Conservation (phyloP, 345 rosid genomes). For the Ricinus communis region DNA sequence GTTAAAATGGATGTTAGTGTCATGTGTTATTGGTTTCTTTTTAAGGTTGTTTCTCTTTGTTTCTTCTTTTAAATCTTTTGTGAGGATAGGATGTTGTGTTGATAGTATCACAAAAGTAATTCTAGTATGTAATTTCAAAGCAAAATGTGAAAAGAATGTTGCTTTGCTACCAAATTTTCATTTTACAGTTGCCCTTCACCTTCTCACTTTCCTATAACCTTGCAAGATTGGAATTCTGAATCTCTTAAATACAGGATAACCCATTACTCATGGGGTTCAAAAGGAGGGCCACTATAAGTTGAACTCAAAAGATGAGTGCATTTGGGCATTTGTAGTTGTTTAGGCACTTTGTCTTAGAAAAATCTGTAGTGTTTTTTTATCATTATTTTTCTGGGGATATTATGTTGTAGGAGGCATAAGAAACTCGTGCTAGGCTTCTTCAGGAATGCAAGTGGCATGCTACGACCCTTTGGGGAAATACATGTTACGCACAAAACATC, state of each 20-base stretch:
- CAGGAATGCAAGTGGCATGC: slow-evolving; percentile 41
- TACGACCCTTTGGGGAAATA: slow-evolving; percentile 43
- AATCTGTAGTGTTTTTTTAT: background rate
- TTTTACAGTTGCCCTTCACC: background rate
- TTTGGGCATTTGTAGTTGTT: background rate
- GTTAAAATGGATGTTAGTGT: background rate
- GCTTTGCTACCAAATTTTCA: background rate
- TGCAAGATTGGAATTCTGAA: background rate
- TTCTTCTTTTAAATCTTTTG: background rate
- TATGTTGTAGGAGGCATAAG: slow-evolving; percentile 46
- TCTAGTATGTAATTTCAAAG: background rate
- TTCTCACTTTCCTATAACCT: background rate
- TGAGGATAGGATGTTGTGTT: background rate
- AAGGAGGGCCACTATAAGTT: background rate
- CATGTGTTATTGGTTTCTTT: background rate
- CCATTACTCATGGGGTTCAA: background rate
- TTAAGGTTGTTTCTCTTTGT: background rate
- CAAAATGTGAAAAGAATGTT: background rate
- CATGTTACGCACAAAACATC: slow-evolving; percentile 61
- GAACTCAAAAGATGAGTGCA: background rate
- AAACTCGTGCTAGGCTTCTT: slow-evolving; percentile 45
- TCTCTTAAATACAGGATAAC: background rate
- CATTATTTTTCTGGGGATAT: background rate
- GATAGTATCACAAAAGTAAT: background rate
- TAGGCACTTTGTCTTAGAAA: background rate